Percentiles rank a stretch among this genome's conserved stretches.
These are phyloP conservation scores for Rhizophagus prolifer DNA, from an alignment of 192 early-diverging fungal genomes.

Conservation along the genomic window DNA sequence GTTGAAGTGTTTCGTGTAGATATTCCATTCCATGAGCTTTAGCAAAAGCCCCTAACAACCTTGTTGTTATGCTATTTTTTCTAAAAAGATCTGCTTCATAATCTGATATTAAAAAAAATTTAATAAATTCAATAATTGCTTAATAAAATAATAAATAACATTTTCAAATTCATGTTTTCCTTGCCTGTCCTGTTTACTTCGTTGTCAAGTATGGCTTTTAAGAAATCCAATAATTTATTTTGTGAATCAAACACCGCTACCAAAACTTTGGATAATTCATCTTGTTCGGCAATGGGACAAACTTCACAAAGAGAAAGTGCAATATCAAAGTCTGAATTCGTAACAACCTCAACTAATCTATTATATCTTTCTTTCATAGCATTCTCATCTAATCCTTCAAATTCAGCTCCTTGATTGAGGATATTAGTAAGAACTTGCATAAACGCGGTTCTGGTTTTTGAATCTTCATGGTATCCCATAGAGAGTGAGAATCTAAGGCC, in stretches of 20 bases:
- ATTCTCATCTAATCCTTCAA: conserved; percentile 74
- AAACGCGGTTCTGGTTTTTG: conserved; percentile 85
- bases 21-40: conserved; percentile 82
- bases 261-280: conserved; percentile 80
- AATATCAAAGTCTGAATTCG: conserved; percentile 72
- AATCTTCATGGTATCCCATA: conserved; percentile 90
- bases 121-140: not conserved
- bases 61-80: conserved; percentile 84
- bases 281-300: conserved; percentile 79
- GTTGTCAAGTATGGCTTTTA: conserved; percentile 78
- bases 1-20: conserved; percentile 74
- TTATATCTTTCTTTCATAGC: conserved; percentile 74
- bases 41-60: conserved; percentile 82
- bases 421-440: conserved; percentile 92
- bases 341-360: conserved; percentile 72
- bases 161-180: not conserved
- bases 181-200: conserved; percentile 81
- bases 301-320: conserved; percentile 82
- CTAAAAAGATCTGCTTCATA: conserved; percentile 84
- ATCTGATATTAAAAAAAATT: not conserved
- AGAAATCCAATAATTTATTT: conserved; percentile 65
- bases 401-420: conserved; percentile 79
- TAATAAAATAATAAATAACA: not conserved
- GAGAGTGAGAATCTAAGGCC: conserved; percentile 87
- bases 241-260: conserved; percentile 78